Conservation (phyloP, 148 eudicot species). For the Vaccinium myrtillus region DNA sequence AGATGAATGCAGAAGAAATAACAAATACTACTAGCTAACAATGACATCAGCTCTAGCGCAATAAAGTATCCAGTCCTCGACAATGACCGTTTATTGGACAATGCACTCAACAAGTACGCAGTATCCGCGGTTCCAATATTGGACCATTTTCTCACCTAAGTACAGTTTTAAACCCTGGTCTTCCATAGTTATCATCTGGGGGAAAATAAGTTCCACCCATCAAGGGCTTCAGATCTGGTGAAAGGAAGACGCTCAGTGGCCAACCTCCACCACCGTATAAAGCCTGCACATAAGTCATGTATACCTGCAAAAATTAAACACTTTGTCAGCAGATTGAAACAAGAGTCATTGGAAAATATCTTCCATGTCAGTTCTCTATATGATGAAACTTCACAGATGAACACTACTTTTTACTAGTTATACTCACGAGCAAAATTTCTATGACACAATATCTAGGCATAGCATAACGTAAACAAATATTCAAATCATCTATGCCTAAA, state of each 20-base stretch:
- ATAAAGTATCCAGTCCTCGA: neutral
- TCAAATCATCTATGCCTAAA: neutral
- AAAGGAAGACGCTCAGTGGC: conserved; percentile 88
- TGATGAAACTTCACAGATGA: neutral
- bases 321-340: neutral
- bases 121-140: neutral
- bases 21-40: neutral
- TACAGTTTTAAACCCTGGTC: conserved; percentile 91
- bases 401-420: neutral
- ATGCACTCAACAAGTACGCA: neutral
- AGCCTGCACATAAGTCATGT: conserved; percentile 98
- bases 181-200: conserved; percentile 87
- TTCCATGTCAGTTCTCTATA: neutral
- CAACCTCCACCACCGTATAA: conserved; percentile 97
- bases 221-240: conserved; percentile 91
- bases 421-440: neutral
- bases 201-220: conserved; percentile 99
- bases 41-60: neutral
- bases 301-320: conserved; percentile 52
- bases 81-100: neutral
- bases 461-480: neutral
- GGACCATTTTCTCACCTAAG: conserved; percentile 52
- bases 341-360: neutral
- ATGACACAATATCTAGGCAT: neutral
- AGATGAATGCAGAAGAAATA: neutral